Evolutionary conservation across 495 filamentous ascomycete species (phyloP), one percentile per base, ranked within the genome.

Genomic region (Podospora sp.): DNA sequence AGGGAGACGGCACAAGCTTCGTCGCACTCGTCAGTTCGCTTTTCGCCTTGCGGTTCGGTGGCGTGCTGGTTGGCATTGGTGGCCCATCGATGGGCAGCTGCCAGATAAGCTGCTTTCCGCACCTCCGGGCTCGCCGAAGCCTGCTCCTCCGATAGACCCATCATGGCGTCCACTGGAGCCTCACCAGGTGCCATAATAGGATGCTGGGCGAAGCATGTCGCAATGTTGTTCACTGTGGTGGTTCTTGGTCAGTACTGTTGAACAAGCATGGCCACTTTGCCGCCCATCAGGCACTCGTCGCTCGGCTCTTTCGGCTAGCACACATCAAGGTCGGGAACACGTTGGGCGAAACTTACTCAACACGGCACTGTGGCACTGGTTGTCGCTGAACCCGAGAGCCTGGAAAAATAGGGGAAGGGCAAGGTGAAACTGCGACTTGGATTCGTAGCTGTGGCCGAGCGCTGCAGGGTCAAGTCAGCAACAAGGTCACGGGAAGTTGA

Each of bases 381-480:
- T 73, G 3, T 91, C 87, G 72, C 92, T 96, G 25, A 94, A 73
- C 29, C 87, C 80, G 50, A 97, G 79, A 2, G 93, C 91, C 68
- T 94, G 93, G 68, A 98, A 84, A 75, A 91, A 96, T 40, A 98
- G 81, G n/a, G 94, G 94, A 27, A 92, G 84, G 18, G 95, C 91
- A 8, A 97, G 87, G 65, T 92, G 91, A 68, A 90, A 85, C 66
- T 89, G 85, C 60, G 88, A 81, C 70, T 87, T 87, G 53, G 80
- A 79, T 66, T 87, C 85, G 78, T 96, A 97, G 68, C 86, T 86
- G 27, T 86, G 80, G 21, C 85, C 94, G 25, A 98, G 83, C 5
- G 90, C 90, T 88, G 69, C 63, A 29, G 33, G 14, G 62, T 49
- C 65, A 62, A 35, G 72, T 73, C 69, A 70, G 72, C 67, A 35